These are phyloP conservation scores for Jaapia argillacea DNA, from an alignment of 768 basidiomycete species.

Conservation along the genomic window DNA sequence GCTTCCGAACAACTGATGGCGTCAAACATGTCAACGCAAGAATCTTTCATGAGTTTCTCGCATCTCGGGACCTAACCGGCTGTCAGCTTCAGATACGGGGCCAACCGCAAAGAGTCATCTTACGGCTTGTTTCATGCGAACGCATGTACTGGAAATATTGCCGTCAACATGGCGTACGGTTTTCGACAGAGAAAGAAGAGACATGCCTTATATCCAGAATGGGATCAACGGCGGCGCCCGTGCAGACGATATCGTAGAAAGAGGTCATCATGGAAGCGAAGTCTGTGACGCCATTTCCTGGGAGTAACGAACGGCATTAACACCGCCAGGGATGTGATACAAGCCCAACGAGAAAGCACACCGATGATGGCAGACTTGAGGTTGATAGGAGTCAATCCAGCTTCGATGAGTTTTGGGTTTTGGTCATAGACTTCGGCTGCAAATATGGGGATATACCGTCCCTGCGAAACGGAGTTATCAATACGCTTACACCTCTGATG, in stretches of 20 bases:
- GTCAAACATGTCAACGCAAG: constrained; percentile 36
- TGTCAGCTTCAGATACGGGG: no score
- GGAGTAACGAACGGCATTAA: not conserved
- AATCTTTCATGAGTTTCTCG: constrained; percentile 23
- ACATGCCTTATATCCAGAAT: constrained; percentile 34
- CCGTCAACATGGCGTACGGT: constrained; percentile 7
- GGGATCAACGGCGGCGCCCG: constrained; percentile 36
- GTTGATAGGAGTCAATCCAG: constrained; percentile 40
- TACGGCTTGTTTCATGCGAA: constrained; percentile 34
- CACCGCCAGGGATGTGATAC: not conserved
- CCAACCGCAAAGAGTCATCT: constrained; percentile 5
- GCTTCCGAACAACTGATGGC: constrained; percentile 32
- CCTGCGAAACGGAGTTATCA: constrained; percentile 19
- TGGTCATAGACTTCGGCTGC: constrained; percentile 39
- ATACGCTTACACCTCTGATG: constrained; percentile 8
- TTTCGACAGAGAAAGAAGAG: constrained; percentile 3
- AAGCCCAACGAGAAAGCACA: constrained; percentile 12
- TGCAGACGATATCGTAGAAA: constrained; percentile 46
- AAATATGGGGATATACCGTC: constrained; percentile 41
- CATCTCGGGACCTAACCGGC: constrained; percentile 41
- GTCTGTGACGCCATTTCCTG: constrained; percentile 38
- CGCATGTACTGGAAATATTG: constrained; percentile 16
- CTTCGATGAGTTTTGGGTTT: constrained; percentile 28
- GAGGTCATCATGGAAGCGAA: constrained; percentile 26
- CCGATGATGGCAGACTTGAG: constrained; percentile 40